Conservation (phyloP, 305 asterid species). For the Withania somnifera region DNA sequence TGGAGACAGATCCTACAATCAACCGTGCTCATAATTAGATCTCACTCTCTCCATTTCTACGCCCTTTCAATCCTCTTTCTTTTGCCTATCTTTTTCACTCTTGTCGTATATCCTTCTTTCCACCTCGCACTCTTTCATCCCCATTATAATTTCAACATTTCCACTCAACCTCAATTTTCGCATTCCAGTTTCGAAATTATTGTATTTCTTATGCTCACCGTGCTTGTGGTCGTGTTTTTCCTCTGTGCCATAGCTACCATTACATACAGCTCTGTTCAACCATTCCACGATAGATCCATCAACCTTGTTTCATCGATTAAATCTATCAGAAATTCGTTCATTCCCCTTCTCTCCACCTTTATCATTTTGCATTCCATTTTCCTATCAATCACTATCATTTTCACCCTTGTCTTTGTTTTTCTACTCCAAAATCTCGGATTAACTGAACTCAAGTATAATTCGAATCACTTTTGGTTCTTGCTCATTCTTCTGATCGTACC, state of each 20-base stretch:
- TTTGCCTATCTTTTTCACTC: background rate
- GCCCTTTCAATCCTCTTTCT: background rate
- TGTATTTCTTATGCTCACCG: background rate
- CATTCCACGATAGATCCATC: background rate
- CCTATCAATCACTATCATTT: background rate
- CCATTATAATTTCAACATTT: background rate
- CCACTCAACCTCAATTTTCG: background rate
- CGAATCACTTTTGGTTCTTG: background rate
- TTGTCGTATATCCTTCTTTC: background rate
- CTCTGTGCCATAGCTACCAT: background rate
- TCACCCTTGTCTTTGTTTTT: background rate
- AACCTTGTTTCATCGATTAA: background rate
- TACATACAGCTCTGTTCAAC: background rate
- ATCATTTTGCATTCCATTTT: background rate
- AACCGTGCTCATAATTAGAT: background rate
- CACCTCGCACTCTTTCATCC: background rate
- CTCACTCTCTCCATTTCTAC: background rate
- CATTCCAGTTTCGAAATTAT: background rate
- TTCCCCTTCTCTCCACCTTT: background rate
- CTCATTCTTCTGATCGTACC: background rate
- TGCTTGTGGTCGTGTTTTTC: background rate
- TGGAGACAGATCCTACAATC: background rate
- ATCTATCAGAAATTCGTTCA: background rate
- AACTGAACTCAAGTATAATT: too few species aligned
- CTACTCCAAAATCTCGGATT: background rate